A percentile compares a stretch with the other conserved stretches of the same genome.
Conservation (phyloP, 805 yeast genomes). For the Lachancea dasiensis region DNA sequence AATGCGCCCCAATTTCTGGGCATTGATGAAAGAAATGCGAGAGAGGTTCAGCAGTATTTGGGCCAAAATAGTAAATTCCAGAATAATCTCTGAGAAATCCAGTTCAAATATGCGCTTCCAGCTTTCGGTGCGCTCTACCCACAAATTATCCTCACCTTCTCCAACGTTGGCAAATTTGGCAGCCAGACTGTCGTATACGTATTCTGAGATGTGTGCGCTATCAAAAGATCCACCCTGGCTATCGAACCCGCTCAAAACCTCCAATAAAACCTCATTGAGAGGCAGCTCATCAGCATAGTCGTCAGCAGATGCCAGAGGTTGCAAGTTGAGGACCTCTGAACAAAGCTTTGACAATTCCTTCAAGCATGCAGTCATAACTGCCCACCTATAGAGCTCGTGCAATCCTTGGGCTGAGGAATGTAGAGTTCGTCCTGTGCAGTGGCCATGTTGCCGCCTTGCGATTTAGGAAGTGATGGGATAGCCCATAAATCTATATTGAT, state of each 20-base stretch:
- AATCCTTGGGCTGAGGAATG: too few species aligned
- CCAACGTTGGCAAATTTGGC: conserved; percentile 13
- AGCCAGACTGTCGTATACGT: conserved; percentile 18
- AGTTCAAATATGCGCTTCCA: conserved; percentile 15
- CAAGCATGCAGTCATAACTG: conserved; percentile 1
- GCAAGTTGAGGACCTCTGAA: conserved; percentile 4
- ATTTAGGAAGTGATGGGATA: too few species aligned
- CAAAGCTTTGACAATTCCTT: background rate
- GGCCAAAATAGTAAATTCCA: conserved; percentile 12
- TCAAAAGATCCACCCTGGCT: background rate
- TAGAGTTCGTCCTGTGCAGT: too few species aligned
- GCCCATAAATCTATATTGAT: too few species aligned
- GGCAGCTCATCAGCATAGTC: conserved; percentile 1
- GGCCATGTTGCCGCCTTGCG: background rate
- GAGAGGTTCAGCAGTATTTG: conserved; percentile 23
- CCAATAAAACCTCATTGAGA: background rate
- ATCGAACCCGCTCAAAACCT: conserved; percentile 1
- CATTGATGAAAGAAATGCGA: conserved; percentile 21
- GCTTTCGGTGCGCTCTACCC: conserved; percentile 5
- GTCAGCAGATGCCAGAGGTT: background rate
- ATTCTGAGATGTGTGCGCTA: conserved; percentile 12
- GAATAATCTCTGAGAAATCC: background rate
- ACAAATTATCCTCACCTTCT: conserved; percentile 20
- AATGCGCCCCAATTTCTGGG: conserved; percentile 15
- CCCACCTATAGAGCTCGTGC: too few species aligned